Conservation (phyloP, 139 green algal genomes). For the Picochlorum sp. region DNA sequence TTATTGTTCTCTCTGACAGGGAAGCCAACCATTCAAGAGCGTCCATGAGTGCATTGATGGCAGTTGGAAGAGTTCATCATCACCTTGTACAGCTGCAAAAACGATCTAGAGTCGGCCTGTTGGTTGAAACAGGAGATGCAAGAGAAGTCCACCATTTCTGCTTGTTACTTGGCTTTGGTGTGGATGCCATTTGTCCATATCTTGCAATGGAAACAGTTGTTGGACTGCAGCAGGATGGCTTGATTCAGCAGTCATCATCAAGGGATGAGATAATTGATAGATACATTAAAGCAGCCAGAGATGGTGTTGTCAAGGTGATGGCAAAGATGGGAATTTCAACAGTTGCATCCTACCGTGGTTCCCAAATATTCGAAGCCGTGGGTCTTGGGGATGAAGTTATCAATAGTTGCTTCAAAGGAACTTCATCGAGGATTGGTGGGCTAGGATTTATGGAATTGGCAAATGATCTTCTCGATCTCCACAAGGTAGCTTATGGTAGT, state of each 20-base stretch:
- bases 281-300: conserved; percentile 71
- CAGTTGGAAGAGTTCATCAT: conserved; percentile 81
- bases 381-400: conserved; percentile 76
- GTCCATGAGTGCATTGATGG: conserved; percentile 73
- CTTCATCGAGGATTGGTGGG: conserved; percentile 70
- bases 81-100: conserved; percentile 62
- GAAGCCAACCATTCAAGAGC: conserved; percentile 44
- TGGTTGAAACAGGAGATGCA: conserved; percentile 77
- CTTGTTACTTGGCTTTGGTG: conserved; percentile 84
- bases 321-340: conserved; percentile 97
- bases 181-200: conserved; percentile 90
- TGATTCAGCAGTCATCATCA: conserved; percentile 39
- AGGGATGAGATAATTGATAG: conserved; percentile 49
- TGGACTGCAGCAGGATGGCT: conserved; percentile 65
- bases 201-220: conserved; percentile 79
- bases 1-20: conserved; percentile 74
- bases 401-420: conserved; percentile 78
- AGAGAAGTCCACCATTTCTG: conserved; percentile 87
- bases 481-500: conserved; percentile 56
- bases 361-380: conserved; percentile 93
- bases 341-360: conserved; percentile 92
- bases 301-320: conserved; percentile 71
- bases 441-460: conserved; percentile 48
- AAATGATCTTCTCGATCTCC: conserved; percentile 62
- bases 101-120: conserved; percentile 58